A percentile compares a stretch with the other conserved stretches of the same genome.
These are phyloP conservation scores for Tephrocybe sp. DNA, from an alignment of 768 basidiomycete species.

Conservation along the genomic window DNA sequence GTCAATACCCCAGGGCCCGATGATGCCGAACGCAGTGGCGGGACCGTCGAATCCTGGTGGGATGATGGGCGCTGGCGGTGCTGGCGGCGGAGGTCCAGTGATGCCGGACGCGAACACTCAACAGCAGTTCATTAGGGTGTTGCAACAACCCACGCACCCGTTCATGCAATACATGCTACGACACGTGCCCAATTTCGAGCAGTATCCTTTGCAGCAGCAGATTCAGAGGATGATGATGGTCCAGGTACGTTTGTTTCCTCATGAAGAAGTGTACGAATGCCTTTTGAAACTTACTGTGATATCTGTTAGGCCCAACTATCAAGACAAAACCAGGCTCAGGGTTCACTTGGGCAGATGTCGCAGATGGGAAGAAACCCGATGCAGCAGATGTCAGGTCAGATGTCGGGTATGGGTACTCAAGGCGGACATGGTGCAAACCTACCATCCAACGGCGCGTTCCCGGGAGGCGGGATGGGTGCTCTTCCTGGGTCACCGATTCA, in stretches of 20 bases:
- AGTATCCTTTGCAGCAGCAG: slow-evolving; percentile 51
- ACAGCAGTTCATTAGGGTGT: slow-evolving; percentile 44
- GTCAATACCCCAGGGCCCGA: slow-evolving; percentile 15
- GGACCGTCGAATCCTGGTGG: slow-evolving; percentile 3
- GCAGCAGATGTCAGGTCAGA: slow-evolving; percentile 21
- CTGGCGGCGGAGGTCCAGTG: slow-evolving; percentile 1
- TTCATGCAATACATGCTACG: slow-evolving; percentile 54
- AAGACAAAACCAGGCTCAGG: slow-evolving; percentile 19
- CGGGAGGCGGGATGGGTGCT: slow-evolving; percentile 3
- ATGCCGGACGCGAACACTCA: slow-evolving; percentile 22
- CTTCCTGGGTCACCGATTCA: slow-evolving; percentile 23
- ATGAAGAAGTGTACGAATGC: neutral
- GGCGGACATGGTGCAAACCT: neutral
- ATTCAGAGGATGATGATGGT: slow-evolving; percentile 54
- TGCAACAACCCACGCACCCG: slow-evolving; percentile 56
- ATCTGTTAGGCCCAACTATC: slow-evolving; percentile 16
- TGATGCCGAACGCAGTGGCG: slow-evolving; percentile 20
- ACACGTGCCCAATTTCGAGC: slow-evolving; percentile 51
- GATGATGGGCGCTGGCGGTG: slow-evolving; percentile 3
- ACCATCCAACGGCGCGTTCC: neutral
- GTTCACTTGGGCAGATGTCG: slow-evolving; percentile 18
- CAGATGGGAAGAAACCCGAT: slow-evolving; percentile 13
- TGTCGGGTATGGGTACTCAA: slow-evolving; percentile 1
- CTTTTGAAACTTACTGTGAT: neutral
- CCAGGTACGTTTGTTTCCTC: slow-evolving; percentile 39